A percentile compares a stretch with the other conserved stretches of the same genome.
phyloP scores from a whole-genome alignment of 2,329 filamentous ascomycete species.

The Neophaeococcomyces mojaviensis region DNA sequence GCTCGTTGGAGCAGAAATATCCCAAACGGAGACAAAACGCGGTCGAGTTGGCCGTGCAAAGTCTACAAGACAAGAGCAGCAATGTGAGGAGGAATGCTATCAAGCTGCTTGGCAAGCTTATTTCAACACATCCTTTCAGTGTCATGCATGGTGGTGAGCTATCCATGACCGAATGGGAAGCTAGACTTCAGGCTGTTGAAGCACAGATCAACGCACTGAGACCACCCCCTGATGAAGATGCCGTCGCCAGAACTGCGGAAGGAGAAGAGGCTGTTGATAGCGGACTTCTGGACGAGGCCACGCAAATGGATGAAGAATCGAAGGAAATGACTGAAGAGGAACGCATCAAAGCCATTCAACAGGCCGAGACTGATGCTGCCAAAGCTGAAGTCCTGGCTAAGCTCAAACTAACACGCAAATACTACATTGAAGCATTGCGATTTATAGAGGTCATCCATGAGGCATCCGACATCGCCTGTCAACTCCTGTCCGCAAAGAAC shows the following conservation, averaged over 20 bases:
- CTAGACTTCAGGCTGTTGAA: conserved; percentile 73
- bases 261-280: conserved; percentile 66
- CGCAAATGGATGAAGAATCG: conserved; percentile 61
- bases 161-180: conserved; percentile 76
- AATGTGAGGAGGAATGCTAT: conserved; percentile 93
- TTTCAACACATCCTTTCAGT: conserved; percentile 91
- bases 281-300: conserved; percentile 78
- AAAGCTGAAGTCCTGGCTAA: conserved; percentile 83
- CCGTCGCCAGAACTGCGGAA: conserved; percentile 58
- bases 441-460: conserved; percentile 90
- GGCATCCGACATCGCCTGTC: conserved; percentile 71
- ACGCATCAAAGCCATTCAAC: conserved; percentile 63
- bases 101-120: conserved; percentile 77
- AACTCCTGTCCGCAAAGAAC: conserved; percentile 86
- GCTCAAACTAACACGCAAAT: conserved; percentile 77
- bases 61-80: conserved; percentile 95
- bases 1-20: conserved; percentile 92
- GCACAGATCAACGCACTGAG: conserved; percentile 72
- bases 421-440: conserved; percentile 85
- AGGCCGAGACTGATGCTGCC: conserved; percentile 77
- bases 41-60: conserved; percentile 78
- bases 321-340: conserved; percentile 76
- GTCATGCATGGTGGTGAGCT: conserved; percentile 85
- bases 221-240: conserved; percentile 66
- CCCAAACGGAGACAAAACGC: conserved; percentile 83